phyloP scores from a whole-genome alignment of 23 red algal genomes.

The Cyanidiococcus yangmingshanensis region DNA sequence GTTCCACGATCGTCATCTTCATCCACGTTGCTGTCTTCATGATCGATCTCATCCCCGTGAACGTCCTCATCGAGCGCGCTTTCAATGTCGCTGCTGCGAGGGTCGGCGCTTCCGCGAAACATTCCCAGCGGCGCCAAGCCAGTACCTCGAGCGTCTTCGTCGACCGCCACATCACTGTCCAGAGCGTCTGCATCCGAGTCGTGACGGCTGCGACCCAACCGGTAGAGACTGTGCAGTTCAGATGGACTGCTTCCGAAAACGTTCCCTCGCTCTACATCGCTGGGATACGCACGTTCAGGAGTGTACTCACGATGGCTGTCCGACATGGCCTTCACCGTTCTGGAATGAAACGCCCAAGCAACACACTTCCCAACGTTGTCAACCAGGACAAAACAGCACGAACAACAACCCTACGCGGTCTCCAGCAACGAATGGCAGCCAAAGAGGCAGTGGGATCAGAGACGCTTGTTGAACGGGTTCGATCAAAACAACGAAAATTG shows the following conservation, averaged over 20 bases:
- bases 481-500: too few relatives aligned
- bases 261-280: background rate
- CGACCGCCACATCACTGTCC: background rate
- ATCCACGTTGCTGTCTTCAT: background rate
- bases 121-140: background rate
- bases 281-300: background rate
- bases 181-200: background rate
- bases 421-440: too few relatives aligned
- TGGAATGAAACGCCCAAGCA: too few relatives aligned
- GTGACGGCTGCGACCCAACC: background rate
- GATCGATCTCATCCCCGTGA: background rate
- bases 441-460: too few relatives aligned
- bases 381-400: too few relatives aligned
- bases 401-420: too few relatives aligned
- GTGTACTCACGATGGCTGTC: background rate
- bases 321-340: background rate
- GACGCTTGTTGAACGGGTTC: too few relatives aligned
- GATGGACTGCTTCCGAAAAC: background rate
- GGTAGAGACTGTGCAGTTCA: background rate
- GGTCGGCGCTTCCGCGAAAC: background rate
- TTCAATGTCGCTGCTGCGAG: background rate
- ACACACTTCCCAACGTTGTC: too few relatives aligned
- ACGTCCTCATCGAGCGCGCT: background rate
- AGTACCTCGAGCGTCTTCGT: background rate
- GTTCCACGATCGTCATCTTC: background rate